A percentile compares a stretch with the other conserved stretches of the same genome.
These are phyloP conservation scores for Rhizophora apiculata DNA, from an alignment of 345 rosid genomes.

Conservation along the genomic window DNA sequence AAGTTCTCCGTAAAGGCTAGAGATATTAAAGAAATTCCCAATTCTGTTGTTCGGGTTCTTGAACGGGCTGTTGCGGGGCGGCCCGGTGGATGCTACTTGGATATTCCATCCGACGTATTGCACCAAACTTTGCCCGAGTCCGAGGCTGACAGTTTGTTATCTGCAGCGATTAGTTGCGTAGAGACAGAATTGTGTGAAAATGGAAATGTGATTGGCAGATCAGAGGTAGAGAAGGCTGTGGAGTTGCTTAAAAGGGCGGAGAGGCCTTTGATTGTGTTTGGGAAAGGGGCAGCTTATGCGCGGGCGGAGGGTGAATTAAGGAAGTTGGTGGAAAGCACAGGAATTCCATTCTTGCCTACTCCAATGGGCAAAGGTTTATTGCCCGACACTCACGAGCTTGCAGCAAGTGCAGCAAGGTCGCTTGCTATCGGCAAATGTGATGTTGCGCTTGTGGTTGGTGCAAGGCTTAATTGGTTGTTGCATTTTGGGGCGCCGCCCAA, in stretches of 20 bases:
- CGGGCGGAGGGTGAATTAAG: slow-evolving; percentile 70
- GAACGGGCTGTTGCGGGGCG: slow-evolving; percentile 60
- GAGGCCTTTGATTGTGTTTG: slow-evolving; percentile 88
- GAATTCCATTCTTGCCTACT: slow-evolving; percentile 89
- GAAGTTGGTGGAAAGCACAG: slow-evolving; percentile 66
- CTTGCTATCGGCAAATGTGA: slow-evolving; percentile 94
- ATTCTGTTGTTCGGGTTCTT: slow-evolving; percentile 68
- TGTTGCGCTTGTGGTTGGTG: slow-evolving; percentile 86
- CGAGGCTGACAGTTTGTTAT: slow-evolving; percentile 56
- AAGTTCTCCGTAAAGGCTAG: slow-evolving; percentile 66
- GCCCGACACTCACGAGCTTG: slow-evolving; percentile 81
- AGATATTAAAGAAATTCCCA: slow-evolving; percentile 61
- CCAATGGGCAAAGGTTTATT: slow-evolving; percentile 99
- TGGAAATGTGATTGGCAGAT: slow-evolving; percentile 12
- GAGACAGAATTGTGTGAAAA: slow-evolving; percentile 15
- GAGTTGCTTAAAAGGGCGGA: slow-evolving; percentile 62
- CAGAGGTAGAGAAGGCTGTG: slow-evolving; percentile 63
- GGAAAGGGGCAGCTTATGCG: slow-evolving; percentile 92
- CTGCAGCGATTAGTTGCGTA: slow-evolving; percentile 22
- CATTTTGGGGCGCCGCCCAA: slow-evolving; percentile 94
- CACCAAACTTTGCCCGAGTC: slow-evolving; percentile 70
- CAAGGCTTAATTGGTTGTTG: slow-evolving; percentile 92
- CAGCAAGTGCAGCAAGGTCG: slow-evolving; percentile 91
- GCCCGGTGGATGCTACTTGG: slow-evolving; percentile 92
- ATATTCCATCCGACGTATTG: slow-evolving; percentile 81